These are phyloP conservation scores for Mantamonas sphyraenae DNA, from an alignment of 78 protist genomes.

Conservation along the genomic window DNA sequence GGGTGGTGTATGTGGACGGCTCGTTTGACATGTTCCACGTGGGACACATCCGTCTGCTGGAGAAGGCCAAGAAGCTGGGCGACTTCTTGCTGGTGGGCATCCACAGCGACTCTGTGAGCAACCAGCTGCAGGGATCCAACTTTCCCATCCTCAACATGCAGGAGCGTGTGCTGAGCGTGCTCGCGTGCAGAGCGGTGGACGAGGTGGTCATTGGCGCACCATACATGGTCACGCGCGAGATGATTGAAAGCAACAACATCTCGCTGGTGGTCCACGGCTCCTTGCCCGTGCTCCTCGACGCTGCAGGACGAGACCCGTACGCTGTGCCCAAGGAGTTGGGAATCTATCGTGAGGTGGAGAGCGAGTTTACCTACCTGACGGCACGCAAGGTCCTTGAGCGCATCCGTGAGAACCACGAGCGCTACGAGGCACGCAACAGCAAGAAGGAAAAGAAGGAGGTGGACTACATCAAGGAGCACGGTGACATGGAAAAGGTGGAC, in stretches of 20 bases:
- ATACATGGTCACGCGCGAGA: conserved; percentile 45
- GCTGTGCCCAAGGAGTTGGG: conserved; percentile 22
- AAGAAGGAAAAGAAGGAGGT: conserved; percentile 16
- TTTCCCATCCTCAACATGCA: conserved; percentile 87
- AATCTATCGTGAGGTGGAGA: conserved; percentile 1
- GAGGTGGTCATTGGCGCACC: conserved; percentile 90
- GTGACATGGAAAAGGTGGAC: too few species aligned
- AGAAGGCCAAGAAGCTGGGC: conserved; percentile 71
- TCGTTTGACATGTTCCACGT: conserved; percentile 85
- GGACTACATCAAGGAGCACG: neutral
- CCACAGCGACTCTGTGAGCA: conserved; percentile 58
- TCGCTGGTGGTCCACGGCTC: conserved; percentile 65
- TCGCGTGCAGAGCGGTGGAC: conserved; percentile 79
- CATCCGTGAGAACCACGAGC: neutral
- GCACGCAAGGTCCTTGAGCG: conserved; percentile 15
- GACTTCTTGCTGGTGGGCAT: conserved; percentile 86
- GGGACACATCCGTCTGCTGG: conserved; percentile 75
- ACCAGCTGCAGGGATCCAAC: conserved; percentile 59
- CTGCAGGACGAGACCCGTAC: conserved; percentile 32
- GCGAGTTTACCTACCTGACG: neutral
- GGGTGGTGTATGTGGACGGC: conserved; percentile 89
- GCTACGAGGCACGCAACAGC: conserved; percentile 17
- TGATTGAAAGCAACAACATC: conserved; percentile 53
- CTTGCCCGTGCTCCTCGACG: neutral
- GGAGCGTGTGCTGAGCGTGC: conserved; percentile 83